Evolutionary conservation across 225 moss, liverwort and hornwort genomes (phyloP).

Genomic region (Takakia lepidozioides): DNA sequence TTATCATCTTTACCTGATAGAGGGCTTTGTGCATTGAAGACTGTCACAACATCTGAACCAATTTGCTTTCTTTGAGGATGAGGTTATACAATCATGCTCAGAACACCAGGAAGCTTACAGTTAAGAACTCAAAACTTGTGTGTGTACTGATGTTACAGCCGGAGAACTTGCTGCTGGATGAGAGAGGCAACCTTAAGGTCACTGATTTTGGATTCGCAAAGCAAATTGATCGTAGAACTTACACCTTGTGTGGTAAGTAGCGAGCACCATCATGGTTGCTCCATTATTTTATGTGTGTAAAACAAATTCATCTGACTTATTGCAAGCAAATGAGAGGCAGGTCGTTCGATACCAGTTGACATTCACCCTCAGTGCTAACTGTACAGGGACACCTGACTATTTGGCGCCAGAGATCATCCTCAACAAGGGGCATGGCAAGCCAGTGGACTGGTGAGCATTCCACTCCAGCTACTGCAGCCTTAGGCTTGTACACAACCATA

Average conservation of each 20-base stretch:
- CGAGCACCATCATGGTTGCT: not conserved
- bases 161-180: slow-evolving; percentile 80
- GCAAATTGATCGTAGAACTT: slow-evolving; percentile 77
- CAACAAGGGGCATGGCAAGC: slow-evolving; percentile 97
- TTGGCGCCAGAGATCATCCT: slow-evolving; percentile 94
- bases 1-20: too few relatives aligned
- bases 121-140: too few relatives aligned
- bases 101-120: too few relatives aligned
- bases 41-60: too few relatives aligned
- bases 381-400: slow-evolving; percentile 94
- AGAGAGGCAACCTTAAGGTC: slow-evolving; percentile 87
- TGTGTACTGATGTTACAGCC: slow-evolving; percentile 47
- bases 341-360: too few relatives aligned
- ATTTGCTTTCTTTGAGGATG: too few relatives aligned
- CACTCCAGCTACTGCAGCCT: too few relatives aligned
- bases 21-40: too few relatives aligned
- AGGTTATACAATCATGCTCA: too few relatives aligned
- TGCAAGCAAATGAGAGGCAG: too few relatives aligned
- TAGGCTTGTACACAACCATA: too few relatives aligned
- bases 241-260: slow-evolving; percentile 42
- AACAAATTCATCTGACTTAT: not conserved
- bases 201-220: slow-evolving; percentile 96
- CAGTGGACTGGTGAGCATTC: slow-evolving; percentile 73
- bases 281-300: not conserved
- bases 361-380: too few relatives aligned